phyloP scores from a whole-genome alignment of 306 rosid genomes.

The Vigna unguiculata region DNA sequence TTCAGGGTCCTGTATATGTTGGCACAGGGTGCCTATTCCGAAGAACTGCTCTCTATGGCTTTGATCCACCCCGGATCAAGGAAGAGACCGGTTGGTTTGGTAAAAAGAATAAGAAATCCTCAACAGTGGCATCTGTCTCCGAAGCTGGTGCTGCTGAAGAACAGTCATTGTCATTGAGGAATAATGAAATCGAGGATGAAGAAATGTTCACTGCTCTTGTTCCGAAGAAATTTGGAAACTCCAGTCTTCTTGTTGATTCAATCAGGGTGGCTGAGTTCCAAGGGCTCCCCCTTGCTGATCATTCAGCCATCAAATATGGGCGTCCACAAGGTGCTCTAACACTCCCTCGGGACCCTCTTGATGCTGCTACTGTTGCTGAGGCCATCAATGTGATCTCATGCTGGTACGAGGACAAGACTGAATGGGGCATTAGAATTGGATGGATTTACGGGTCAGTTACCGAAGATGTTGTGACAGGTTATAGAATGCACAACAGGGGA shows the following conservation, averaged over 20 bases:
- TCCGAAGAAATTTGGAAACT: slow-evolving; percentile 81
- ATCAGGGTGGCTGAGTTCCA: slow-evolving; percentile 72
- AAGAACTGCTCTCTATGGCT: slow-evolving; percentile 77
- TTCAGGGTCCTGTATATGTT: slow-evolving; percentile 84
- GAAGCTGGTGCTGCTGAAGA: slow-evolving; percentile 58
- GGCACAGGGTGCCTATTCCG: slow-evolving; percentile 87
- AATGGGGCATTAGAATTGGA: slow-evolving; percentile 75
- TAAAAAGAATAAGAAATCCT: slow-evolving; percentile 59
- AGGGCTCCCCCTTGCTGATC: slow-evolving; percentile 84
- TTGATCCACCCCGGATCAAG: slow-evolving; percentile 65
- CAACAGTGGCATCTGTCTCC: slow-evolving; percentile 66
- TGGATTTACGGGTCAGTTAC: slow-evolving; percentile 91
- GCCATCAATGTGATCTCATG: slow-evolving; percentile 77
- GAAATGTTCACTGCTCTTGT: slow-evolving; percentile 63
- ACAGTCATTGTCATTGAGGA: slow-evolving; percentile 45
- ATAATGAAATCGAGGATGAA: slow-evolving; percentile 48
- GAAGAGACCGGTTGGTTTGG: slow-evolving; percentile 61
- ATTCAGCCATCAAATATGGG: slow-evolving; percentile 64
- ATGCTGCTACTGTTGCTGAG: slow-evolving; percentile 68
- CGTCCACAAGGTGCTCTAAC: slow-evolving; percentile 72
- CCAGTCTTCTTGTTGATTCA: slow-evolving; percentile 69
- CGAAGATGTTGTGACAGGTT: slow-evolving; percentile 85
- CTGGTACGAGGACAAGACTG: slow-evolving; percentile 85
- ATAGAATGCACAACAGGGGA: slow-evolving; percentile 86
- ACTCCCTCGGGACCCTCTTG: slow-evolving; percentile 64